A percentile compares a stretch with the other conserved stretches of the same genome.
Evolutionary conservation across 176 grass and related monocot genomes (phyloP).

Genomic region (Saccharum spontaneum): DNA sequence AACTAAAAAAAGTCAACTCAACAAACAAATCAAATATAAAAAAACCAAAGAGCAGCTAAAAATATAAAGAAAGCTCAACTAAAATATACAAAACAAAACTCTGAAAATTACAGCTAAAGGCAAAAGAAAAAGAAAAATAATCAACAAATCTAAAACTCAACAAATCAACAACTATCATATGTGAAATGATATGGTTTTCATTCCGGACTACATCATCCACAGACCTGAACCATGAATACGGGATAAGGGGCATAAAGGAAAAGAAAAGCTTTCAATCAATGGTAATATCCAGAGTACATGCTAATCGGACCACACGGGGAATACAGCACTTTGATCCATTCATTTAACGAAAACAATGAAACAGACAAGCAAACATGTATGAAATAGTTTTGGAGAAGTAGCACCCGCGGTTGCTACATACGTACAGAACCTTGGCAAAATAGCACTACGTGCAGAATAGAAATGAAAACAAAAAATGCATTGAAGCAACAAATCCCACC

Average conservation of each 20-base stretch:
- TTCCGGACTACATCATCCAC: not conserved
- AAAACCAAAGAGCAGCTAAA: too few relatives aligned
- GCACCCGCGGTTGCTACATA: not conserved
- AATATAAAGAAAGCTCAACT: too few relatives aligned
- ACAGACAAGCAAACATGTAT: not conserved
- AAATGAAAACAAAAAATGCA: not conserved
- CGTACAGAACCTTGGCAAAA: not conserved
- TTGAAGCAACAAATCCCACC: constrained; percentile 27
- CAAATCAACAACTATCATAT: not conserved
- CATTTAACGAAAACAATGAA: not conserved
- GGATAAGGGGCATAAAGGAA: not conserved
- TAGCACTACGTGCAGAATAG: not conserved
- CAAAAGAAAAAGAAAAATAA: too few relatives aligned
- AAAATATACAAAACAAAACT: too few relatives aligned
- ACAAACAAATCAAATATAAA: too few relatives aligned
- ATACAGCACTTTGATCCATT: not conserved
- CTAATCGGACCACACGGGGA: not conserved
- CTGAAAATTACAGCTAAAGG: too few relatives aligned
- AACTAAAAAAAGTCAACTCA: too few relatives aligned
- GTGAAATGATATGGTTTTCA: not conserved
- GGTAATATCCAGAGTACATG: not conserved
- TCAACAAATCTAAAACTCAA: too few relatives aligned
- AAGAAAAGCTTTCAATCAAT: not conserved
- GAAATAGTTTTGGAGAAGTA: not conserved
- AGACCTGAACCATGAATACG: not conserved